These are phyloP conservation scores for Pelargonium citronellum DNA, from an alignment of 441 rosid genomes.

Conservation along the genomic window DNA sequence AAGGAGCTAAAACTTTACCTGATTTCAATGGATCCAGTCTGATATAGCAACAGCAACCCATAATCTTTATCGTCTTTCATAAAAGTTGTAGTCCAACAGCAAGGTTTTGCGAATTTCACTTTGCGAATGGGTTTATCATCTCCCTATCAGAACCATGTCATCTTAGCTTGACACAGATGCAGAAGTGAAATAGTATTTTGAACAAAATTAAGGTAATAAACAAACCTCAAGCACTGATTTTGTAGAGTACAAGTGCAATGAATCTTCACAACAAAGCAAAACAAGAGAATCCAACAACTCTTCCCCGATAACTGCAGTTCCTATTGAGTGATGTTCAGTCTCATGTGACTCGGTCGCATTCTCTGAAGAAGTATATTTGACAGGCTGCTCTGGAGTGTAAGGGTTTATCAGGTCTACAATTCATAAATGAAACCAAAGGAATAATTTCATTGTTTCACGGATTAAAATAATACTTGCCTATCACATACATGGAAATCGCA, in stretches of 20 bases:
- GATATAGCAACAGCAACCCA: slow-evolving; percentile 46
- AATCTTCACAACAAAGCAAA: slow-evolving; percentile 51
- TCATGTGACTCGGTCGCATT: slow-evolving; percentile 24
- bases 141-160: slow-evolving; percentile 34
- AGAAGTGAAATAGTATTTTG: slow-evolving; percentile 19
- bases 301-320: slow-evolving; percentile 25
- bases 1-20: slow-evolving; percentile 34
- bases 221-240: slow-evolving; percentile 51
- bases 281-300: slow-evolving; percentile 33
- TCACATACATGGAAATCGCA: slow-evolving; percentile 51
- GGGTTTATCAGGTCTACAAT: slow-evolving; percentile 17
- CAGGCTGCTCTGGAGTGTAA: slow-evolving; percentile 32
- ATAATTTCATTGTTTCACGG: not conserved
- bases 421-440: slow-evolving; percentile 10
- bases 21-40: slow-evolving; percentile 54
- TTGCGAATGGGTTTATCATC: slow-evolving; percentile 40
- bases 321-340: slow-evolving; percentile 25
- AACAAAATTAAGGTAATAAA: slow-evolving; percentile 17
- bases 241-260: slow-evolving; percentile 39
- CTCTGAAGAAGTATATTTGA: slow-evolving; percentile 22
- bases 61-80: slow-evolving; percentile 39
- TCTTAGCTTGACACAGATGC: slow-evolving; percentile 25
- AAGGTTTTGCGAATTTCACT: slow-evolving; percentile 48
- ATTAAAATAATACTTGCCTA: slow-evolving; percentile 44
- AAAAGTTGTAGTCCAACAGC: slow-evolving; percentile 58